Conservation (phyloP, 2,329 filamentous ascomycete species). For the Monascus ruber region DNA sequence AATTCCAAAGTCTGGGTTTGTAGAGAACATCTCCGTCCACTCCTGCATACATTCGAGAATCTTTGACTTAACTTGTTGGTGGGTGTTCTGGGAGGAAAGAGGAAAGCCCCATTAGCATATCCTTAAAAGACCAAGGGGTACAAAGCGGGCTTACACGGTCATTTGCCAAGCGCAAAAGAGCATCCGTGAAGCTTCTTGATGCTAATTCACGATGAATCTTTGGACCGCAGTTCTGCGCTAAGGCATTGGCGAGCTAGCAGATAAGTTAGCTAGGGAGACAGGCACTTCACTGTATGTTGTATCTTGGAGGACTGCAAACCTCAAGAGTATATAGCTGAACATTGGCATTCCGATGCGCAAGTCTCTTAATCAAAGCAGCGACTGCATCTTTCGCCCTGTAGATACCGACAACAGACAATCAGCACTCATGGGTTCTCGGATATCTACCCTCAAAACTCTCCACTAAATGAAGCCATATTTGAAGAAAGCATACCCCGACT, state of each 20-base stretch:
- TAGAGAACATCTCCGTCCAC: slow-evolving; percentile 90
- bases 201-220: slow-evolving; percentile 81
- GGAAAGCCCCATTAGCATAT: slow-evolving; percentile 3
- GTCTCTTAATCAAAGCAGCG: slow-evolving; percentile 78
- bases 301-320: slow-evolving; percentile 33
- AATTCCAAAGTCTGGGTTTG: slow-evolving; percentile 83
- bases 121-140: background rate
- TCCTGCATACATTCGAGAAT: slow-evolving; percentile 93
- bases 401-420: background rate
- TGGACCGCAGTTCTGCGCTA: slow-evolving; percentile 83
- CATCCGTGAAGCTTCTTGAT: slow-evolving; percentile 87
- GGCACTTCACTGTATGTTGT: background rate
- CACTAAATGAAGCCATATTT: background rate
- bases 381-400: slow-evolving; percentile 66
- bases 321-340: slow-evolving; percentile 92
- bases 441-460: no score
- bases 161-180: slow-evolving; percentile 76
- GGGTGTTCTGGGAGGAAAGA: slow-evolving; percentile 56
- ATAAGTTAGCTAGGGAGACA: slow-evolving; percentile 1
- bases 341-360: slow-evolving; percentile 89
- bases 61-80: slow-evolving; percentile 92
- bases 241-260: slow-evolving; percentile 66
- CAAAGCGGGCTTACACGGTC: slow-evolving; percentile 48
- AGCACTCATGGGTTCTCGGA: slow-evolving; percentile 1
- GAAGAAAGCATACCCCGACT: slow-evolving; percentile 30